Percentiles rank a stretch among this genome's conserved stretches.
Evolutionary conservation across 2,329 filamentous ascomycete genomes (phyloP).

Genomic region (Podosphaera xanthii): DNA sequence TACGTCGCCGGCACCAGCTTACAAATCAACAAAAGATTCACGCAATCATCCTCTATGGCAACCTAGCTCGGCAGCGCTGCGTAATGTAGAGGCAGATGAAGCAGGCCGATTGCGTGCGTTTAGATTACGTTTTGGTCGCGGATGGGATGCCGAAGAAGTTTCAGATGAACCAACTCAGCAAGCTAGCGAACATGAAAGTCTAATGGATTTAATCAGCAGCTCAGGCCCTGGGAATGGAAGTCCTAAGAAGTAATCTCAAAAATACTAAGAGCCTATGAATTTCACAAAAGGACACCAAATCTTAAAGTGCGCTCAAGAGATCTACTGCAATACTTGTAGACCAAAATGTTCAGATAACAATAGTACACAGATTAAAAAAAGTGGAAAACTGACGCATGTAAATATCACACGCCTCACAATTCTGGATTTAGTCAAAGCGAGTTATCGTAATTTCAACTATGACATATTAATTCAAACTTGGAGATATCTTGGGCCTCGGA

Average conservation of each 20-base stretch:
- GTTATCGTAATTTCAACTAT: too few relatives aligned
- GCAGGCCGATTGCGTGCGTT: slow-evolving; percentile 76
- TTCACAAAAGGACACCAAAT: not conserved
- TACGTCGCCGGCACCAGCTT: slow-evolving; percentile 41
- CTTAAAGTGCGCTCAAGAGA: too few relatives aligned
- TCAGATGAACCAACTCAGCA: slow-evolving; percentile 8
- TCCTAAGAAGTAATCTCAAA: too few relatives aligned
- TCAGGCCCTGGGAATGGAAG: not conserved
- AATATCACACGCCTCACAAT: too few relatives aligned
- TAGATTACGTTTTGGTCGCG: slow-evolving; percentile 58
- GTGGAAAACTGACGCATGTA: too few relatives aligned
- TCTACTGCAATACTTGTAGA: too few relatives aligned
- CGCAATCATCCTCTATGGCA: slow-evolving; percentile 86
- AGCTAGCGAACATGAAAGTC: not conserved
- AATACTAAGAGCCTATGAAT: not conserved
- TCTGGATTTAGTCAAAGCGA: too few relatives aligned
- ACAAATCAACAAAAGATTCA: slow-evolving; percentile 51
- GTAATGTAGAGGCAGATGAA: slow-evolving; percentile 86
- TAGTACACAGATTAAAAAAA: too few relatives aligned
- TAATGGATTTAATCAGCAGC: not conserved
- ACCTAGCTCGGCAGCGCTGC: slow-evolving; percentile 54
- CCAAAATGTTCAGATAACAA: too few relatives aligned
- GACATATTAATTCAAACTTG: not conserved
- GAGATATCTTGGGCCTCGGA: not conserved
- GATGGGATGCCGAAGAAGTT: slow-evolving; percentile 43